These are phyloP conservation scores for Limtongozyma cylindracea DNA, from an alignment of 805 yeast species.

Conservation along the genomic window DNA sequence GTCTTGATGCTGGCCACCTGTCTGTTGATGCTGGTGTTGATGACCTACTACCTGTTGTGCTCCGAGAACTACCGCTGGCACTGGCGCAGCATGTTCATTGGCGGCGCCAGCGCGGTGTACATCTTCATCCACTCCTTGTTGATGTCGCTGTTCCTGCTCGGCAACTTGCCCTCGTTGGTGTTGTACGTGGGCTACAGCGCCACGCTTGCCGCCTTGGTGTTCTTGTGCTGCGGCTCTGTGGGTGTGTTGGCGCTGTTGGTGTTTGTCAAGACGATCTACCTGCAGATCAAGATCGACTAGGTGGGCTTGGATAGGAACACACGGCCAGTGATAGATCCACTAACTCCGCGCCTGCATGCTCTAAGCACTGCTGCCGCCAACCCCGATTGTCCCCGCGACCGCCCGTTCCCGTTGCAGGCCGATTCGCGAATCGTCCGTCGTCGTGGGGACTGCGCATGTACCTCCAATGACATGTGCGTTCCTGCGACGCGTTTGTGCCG, in stretches of 20 bases:
- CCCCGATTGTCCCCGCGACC: no score
- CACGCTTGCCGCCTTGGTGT: conserved; percentile 42
- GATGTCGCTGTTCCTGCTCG: conserved; percentile 13
- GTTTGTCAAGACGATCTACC: conserved; percentile 58
- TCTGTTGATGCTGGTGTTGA: conserved; percentile 50
- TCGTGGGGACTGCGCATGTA: no score
- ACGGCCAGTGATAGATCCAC: no score
- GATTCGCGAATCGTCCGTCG: no score
- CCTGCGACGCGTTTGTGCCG: no score
- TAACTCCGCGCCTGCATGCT: no score
- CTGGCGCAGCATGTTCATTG: conserved; percentile 72
- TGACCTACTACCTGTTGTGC: conserved; percentile 66
- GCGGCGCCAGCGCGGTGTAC: conserved; percentile 77
- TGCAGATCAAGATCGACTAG: conserved; percentile 64
- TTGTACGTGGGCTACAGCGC: conserved; percentile 67
- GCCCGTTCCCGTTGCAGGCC: no score
- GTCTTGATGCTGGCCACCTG: conserved; percentile 66
- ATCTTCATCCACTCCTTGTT: conserved; percentile 58
- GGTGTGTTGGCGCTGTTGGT: conserved; percentile 57
- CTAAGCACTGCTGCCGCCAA: no score
- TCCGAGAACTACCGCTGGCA: conserved; percentile 94
- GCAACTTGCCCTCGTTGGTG: conserved; percentile 46
- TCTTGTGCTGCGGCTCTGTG: conserved; percentile 68
- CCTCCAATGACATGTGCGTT: no score
- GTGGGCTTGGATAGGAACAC: neutral